Base-by-base conservation (phyloP, 192 early-diverging fungal species). In the Backusella psychrophila region DNA sequence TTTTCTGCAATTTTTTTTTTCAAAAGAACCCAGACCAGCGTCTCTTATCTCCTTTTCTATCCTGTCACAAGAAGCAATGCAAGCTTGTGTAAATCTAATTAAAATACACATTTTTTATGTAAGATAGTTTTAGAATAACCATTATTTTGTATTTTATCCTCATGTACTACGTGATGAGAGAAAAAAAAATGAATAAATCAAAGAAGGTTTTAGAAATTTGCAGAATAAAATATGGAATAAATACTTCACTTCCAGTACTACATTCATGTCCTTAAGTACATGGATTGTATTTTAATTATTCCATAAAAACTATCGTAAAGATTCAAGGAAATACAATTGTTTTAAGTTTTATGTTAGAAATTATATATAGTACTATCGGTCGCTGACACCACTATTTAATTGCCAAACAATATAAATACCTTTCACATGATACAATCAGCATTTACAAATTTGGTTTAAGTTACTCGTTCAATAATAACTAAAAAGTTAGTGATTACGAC, bases 41-140 rank as follows among this genome's bases (percentile, higher is more conserved):
- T 29, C 12, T 63, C 56, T 63, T 63, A 12, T 23, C 56, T 29
- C 21, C 56, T 63, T 63, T 63, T 26, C 11, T 63, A 63, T 63
- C 26, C 56, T 29, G 56, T 14, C 56, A 63, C 56, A 63, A 63
- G 56, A 63, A 63, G 56, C 14, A 63, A 63, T 63, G 56, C 56
- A 63, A 63, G 56, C 56, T 63, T 63, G 56, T 63, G 56, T 59
- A 59, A 59, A 59, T 59, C 53, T 59, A 59, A 59, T 59, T 59
- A 59, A 59, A 59, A 59, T 59, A 59, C 53, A 59, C 53, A 23
- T 59, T 59, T 59, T 39, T 59, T 59, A 59, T 59, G 53, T 59
- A 59, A 59, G 53, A 59, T 59, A 59, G 53, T 9, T 59, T 59
- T 59, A 59, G 53, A 59, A 59, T 59, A 59, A 8, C 23, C 7